Evolutionary conservation across 495 filamentous ascomycete genomes (phyloP), one percentile per base, ranked within the genome.

Genomic region (Hypomontagnella monticulosa): DNA sequence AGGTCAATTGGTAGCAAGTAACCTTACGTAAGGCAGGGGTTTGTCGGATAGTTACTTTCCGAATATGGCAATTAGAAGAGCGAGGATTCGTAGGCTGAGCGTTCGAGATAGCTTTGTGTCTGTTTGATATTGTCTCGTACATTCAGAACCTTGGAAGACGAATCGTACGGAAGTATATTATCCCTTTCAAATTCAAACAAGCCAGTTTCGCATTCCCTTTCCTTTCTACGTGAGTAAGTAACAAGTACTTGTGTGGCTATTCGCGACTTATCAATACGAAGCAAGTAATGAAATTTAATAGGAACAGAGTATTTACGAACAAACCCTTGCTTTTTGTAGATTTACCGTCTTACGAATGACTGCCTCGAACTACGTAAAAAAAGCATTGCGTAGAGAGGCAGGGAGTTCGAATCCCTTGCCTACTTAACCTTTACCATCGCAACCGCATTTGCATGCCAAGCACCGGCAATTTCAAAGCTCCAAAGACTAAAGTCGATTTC

Each of bases 401-500:
- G 41, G 36, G 44, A 42, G 40, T 32, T 41, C 18, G 3, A n/a
- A 42, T 42, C 51, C 51, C 51, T 54, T 57, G 53, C 53, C 33
- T 57, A 46, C 51, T n/a, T n/a, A n/a, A n/a, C 23, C 2, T 27
- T 27, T 6, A 2, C 23, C 23, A 27, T 27, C 23, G 23, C 6
- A 27, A 27, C 2, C 23, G 6, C 23, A 27, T 27, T 27, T 27
- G 9, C 15, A 46, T 46, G 60, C 66, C 50, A 69, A 69, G 55
- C 10, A 1, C 56, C 60, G 66, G 55, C 60, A 69, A 60, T 69
- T 69, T 59, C 46, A 23, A 36, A 56, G 34, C 14, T 52, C 12
- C 20, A 46, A 27, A 34, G 20, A 41, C n/a, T 9, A 37, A 41
- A 53, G 48, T 46, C 54, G 50, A 50, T 57, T 51, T 43, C 37